These are phyloP conservation scores for Hypoxylon sp. DNA, from an alignment of 2,329 filamentous ascomycete genomes.

Conservation along the genomic window DNA sequence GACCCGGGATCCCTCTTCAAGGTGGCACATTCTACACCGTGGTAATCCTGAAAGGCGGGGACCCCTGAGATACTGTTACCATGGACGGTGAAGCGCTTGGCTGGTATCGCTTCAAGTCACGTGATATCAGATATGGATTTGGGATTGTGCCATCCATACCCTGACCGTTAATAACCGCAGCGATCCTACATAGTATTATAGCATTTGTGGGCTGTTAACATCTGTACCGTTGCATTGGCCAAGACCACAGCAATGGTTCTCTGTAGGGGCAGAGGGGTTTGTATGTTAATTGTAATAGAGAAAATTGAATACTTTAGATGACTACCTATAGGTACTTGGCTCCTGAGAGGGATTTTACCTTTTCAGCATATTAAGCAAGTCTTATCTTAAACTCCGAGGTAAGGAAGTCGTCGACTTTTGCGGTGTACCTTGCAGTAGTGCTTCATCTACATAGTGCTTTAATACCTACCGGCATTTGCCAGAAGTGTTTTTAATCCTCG, in stretches of 20 bases:
- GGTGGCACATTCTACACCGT: constrained; percentile 10
- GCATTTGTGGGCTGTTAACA: constrained; percentile 18
- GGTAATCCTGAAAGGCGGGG: constrained; percentile 31
- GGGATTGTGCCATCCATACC: constrained; percentile 15
- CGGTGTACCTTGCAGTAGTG: constrained; percentile 37
- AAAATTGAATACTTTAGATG: background rate
- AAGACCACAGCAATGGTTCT: constrained; percentile 14
- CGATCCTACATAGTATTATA: constrained; percentile 32
- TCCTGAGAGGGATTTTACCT: background rate
- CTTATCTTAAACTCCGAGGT: constrained; percentile 9
- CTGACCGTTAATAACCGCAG: constrained; percentile 31
- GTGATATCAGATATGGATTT: constrained; percentile 19
- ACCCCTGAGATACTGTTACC: constrained; percentile 26
- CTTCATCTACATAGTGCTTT: constrained; percentile 5
- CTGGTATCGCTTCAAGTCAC: constrained; percentile 25
- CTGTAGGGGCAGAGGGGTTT: constrained; percentile 14
- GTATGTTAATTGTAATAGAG: constrained; percentile 1
- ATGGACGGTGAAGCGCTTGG: constrained; percentile 26
- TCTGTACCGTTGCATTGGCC: constrained; percentile 18
- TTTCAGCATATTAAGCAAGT: constrained; percentile 1
- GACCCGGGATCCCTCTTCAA: constrained; percentile 7
- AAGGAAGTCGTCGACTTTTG: background rate
- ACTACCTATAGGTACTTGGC: background rate
- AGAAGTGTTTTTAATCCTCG: background rate
- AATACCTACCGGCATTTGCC: constrained; percentile 26